Base-by-base conservation (phyloP, 2,329 filamentous ascomycete genomes). In the Colletotrichum costaricense region DNA sequence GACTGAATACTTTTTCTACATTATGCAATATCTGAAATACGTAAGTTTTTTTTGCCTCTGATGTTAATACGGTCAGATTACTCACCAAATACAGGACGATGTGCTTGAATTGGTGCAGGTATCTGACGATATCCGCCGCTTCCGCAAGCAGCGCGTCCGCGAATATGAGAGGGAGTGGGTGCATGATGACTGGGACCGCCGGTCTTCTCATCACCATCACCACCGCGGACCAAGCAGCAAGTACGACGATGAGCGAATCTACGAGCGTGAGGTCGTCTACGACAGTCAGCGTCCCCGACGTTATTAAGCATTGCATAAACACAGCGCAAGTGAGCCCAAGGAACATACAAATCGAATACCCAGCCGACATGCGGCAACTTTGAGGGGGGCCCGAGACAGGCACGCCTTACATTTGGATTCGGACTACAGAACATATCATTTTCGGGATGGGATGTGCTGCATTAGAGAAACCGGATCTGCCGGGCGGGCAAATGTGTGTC, bases 11-110 rank as follows among this genome's bases (percentile, higher is more conserved):
- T 97, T 95, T 83, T 98, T 94, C 83, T 98, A 98, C 82, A 91
- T 98, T 58, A 96, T 98, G 86, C 91, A 96, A 75, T 98, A 97
- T 81, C 88, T 99, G 66, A 87, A 89, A 84, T 95, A 97, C 80
- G 95, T 98, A 87, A 89, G 33, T 12, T 5, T 35, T 35, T 35
- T 35, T 11, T 35, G 9, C 11, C 33, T 12, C 11, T 35, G 33
- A 35, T 35, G 5, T 49, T 16, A 14, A 11, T 7, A 8, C n/a
- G 16, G 7, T 60, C 33, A 35, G 11, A 35, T 42, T 22, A 42
- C 84, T 87, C 78, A 87, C 78, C 38, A 12, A 19, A 12, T 30
- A 67, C 78, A 98, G 95, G 94, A 97, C 80, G 95, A 98, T 76
- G 94, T 98, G 59, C 89, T 95, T 56, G 91, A 93, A 75, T 90